These are phyloP conservation scores for Bocquillonia castaneifolia DNA, from an alignment of 441 rosid species.

Conservation along the genomic window DNA sequence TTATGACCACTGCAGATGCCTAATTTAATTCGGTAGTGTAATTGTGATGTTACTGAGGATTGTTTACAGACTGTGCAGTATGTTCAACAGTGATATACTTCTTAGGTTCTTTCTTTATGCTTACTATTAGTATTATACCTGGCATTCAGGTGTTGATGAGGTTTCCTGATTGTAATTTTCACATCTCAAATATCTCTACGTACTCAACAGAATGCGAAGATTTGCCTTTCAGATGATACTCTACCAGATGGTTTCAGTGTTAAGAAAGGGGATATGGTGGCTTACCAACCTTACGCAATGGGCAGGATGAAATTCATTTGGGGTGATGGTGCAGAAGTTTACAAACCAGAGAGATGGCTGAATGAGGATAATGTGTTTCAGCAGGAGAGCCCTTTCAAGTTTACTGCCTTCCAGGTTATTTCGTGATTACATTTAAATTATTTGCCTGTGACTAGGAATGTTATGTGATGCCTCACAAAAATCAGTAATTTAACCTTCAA, in stretches of 20 bases:
- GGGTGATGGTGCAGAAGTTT: constrained; percentile 54
- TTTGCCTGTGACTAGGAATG: not conserved
- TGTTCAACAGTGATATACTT: not conserved
- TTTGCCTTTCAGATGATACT: constrained; percentile 45
- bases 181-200: not conserved
- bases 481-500: not conserved
- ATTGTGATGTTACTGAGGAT: not conserved
- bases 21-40: not conserved
- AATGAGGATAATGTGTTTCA: constrained; percentile 37
- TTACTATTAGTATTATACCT: not conserved
- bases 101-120: not conserved
- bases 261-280: constrained; percentile 44
- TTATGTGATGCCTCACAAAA: not conserved
- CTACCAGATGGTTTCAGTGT: constrained; percentile 48
- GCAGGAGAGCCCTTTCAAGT: constrained; percentile 50
- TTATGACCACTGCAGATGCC: not conserved
- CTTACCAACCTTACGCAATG: constrained; percentile 50
- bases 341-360: constrained; percentile 55
- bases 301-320: constrained; percentile 64
- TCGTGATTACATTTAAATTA: not conserved
- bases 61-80: not conserved
- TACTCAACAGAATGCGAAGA: constrained; percentile 38
- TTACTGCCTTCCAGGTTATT: constrained; percentile 52
- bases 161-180: not conserved
- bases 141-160: not conserved